Base-by-base conservation (phyloP, 345 rosid species). In the Pistacia atlantica region DNA sequence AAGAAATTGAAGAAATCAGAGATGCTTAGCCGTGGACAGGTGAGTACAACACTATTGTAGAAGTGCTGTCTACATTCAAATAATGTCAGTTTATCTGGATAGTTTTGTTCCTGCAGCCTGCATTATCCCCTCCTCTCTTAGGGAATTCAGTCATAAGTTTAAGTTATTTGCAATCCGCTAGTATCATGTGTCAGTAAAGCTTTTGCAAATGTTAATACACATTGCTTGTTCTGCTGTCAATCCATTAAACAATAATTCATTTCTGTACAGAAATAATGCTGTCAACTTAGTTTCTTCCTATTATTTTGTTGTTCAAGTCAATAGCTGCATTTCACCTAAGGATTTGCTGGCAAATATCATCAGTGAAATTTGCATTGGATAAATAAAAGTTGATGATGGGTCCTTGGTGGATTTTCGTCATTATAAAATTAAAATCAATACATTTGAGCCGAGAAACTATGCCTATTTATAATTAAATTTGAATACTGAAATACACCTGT, bases 1-100 rank as follows among this genome's bases (percentile, higher is more conserved):
- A 96, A 96, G 90, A 96, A 96, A 80, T 75, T 96, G 88, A 96
- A 93, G 84, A 93, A 93, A 79, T 92, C 95, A 17, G 99, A 96
- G 77, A 96, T 96, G 99, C 98, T 96, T 85, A 93, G 97, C 84
- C 97, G 99, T 79, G 99, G 99, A 75, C 98, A 96, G 98, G 99
- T 93, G 75, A 83, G 56, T 42, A 8, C 46, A 55, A 65, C n/a
- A 65, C 16, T 54, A 20, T 60, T 70, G 31, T 20, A 42, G 35
- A 67, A 13, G 25, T 67, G 56, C 54, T 37, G 14, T 69, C 72
- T 65, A 33, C 31, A 48, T 52, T 65, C 69, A 58, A 7, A 48
- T 17, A 46, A 5, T 55, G 48, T 64, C 45, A 14, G 13, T 28
- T 60, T 70, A 42, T 20, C 59, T 72, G 31, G 20, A 33, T 11